These are phyloP conservation scores for Microcera coccophila DNA, from an alignment of 2,329 filamentous ascomycete genomes.

Conservation along the genomic window DNA sequence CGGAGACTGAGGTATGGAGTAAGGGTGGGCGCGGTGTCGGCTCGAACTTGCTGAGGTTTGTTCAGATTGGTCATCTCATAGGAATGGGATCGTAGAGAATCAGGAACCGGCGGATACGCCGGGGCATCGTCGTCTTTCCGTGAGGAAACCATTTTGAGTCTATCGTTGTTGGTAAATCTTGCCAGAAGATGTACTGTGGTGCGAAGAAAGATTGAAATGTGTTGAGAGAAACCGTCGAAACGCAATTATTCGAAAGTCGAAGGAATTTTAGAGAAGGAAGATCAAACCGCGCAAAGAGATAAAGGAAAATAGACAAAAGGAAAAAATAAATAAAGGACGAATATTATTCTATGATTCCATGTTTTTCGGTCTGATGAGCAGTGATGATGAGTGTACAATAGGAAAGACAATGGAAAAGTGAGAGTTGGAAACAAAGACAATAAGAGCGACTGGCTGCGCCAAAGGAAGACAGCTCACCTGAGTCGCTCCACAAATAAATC, in stretches of 20 bases:
- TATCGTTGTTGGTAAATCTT: slow-evolving; percentile 27
- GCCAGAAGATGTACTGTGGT: slow-evolving; percentile 10
- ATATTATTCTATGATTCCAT: slow-evolving; percentile 30
- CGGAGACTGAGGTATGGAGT: slow-evolving; percentile 91
- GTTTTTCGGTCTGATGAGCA: no score
- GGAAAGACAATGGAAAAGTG: slow-evolving; percentile 17
- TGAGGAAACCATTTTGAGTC: slow-evolving; percentile 37
- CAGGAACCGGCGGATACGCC: slow-evolving; percentile 37
- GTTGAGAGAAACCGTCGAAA: slow-evolving; percentile 3
- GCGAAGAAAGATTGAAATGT: slow-evolving; percentile 6
- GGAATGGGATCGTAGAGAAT: slow-evolving; percentile 36
- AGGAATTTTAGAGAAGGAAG: slow-evolving; percentile 16
- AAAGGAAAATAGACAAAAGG: slow-evolving; percentile 7
- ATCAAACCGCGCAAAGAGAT: slow-evolving; percentile 6
- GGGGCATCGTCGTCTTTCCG: slow-evolving; percentile 29
- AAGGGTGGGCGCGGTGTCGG: slow-evolving; percentile 63
- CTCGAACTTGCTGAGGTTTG: slow-evolving; percentile 30
- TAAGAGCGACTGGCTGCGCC: slow-evolving; percentile 21
- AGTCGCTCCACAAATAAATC: slow-evolving; percentile 20
- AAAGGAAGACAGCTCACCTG: slow-evolving; percentile 17
- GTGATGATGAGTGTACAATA: slow-evolving; percentile 14
- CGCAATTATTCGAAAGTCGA: slow-evolving; percentile 12
- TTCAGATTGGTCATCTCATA: slow-evolving; percentile 34
- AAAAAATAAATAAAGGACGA: slow-evolving; percentile 5
- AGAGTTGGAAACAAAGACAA: slow-evolving; percentile 20